Evolutionary conservation across 768 basidiomycete species (phyloP), one percentile per base, ranked within the genome.

Genomic region (Tremella yokohamensis): DNA sequence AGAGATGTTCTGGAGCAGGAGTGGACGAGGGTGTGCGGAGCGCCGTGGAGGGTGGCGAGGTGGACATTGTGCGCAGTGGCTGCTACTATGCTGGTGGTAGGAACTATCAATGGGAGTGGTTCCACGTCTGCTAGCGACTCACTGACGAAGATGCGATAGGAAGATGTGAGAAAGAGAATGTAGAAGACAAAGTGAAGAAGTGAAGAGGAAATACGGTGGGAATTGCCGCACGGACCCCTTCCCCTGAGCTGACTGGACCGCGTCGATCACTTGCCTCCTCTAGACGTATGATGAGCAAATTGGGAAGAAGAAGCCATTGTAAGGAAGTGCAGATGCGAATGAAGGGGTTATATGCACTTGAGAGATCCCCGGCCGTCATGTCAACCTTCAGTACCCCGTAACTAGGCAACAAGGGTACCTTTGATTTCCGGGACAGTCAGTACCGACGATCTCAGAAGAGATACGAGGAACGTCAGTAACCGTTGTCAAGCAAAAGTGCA

Each of bases 31-130:
- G 60, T 11, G 55, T 61, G 11, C 19, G 49, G 29, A 56, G 29
- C 6, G 20, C 50, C 13, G 58, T 53, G n/a, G 60, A 57, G 8
- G 60, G 40, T 34, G 60, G 55, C 34, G 60, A 57, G 55, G 55
- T 15, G n/a, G 60, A 57, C 50, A 57, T 61, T 1, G 29, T n/a
- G n/a, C n/a, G n/a, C 39, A 40, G 39, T 11, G 18, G 39, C 18
- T 40, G 39, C 12, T 11, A 40, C 12, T 40, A 11, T 40, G 18
- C 12, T 40, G 18, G 39, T 18, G 19, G 7, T 51, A 34, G 12
- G 49, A 26, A 34, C 39, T 15, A 22, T 26, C n/a, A n/a, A n/a
- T 11, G 49, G 11, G 12, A 48, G 11, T 22, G 47, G 11, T 19
- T 9, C 11, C 47, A 48, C 9, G 20, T 48, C 12, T 9, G 20